A percentile compares a stretch with the other conserved stretches of the same genome.
phyloP scores from a whole-genome alignment of 192 early-diverging fungal species.

The Ramicandelaber brevisporus region DNA sequence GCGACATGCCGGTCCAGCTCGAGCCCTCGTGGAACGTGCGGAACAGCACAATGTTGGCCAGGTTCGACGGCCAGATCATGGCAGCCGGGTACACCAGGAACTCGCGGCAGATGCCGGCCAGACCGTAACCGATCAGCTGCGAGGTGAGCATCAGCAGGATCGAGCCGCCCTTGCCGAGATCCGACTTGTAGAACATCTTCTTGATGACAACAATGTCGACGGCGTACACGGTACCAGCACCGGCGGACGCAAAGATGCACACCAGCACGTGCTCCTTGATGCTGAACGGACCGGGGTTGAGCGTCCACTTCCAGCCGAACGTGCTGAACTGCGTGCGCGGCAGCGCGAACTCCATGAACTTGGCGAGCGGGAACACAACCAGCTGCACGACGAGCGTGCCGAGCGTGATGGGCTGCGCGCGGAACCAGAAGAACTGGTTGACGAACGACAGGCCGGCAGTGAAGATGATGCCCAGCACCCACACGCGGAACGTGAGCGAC shows the following conservation, averaged over 20 bases:
- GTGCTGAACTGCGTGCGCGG: conserved; percentile 7
- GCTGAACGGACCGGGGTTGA: conserved; percentile 65
- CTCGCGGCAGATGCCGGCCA: conserved; percentile 47
- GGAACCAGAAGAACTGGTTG: conserved; percentile 50
- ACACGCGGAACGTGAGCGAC: conserved; percentile 27
- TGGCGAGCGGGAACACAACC: conserved; percentile 34
- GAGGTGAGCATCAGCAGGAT: conserved; percentile 43
- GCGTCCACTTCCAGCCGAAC: conserved; percentile 24
- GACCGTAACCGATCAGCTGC: conserved; percentile 30
- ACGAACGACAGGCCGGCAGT: conserved; percentile 19
- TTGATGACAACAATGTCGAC: conserved; percentile 47
- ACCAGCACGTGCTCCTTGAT: conserved; percentile 80
- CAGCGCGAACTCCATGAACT: conserved; percentile 22
- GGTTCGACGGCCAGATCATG: conserved; percentile 72
- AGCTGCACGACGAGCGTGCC: conserved; percentile 28
- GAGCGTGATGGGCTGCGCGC: conserved; percentile 33
- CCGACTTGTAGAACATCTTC: conserved; percentile 32
- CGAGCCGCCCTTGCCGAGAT: conserved; percentile 29
- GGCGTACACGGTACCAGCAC: conserved; percentile 40
- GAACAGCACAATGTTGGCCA: conserved; percentile 54
- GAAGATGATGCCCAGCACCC: conserved; percentile 30
- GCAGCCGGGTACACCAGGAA: conserved; percentile 55
- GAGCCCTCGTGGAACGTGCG: conserved; percentile 45
- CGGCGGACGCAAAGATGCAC: conserved; percentile 47
- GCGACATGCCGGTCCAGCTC: conserved; percentile 9